A percentile compares a stretch with the other conserved stretches of the same genome.
Evolutionary conservation across 2,329 filamentous ascomycete genomes (phyloP).

Genomic region (Colletotrichum sp.): DNA sequence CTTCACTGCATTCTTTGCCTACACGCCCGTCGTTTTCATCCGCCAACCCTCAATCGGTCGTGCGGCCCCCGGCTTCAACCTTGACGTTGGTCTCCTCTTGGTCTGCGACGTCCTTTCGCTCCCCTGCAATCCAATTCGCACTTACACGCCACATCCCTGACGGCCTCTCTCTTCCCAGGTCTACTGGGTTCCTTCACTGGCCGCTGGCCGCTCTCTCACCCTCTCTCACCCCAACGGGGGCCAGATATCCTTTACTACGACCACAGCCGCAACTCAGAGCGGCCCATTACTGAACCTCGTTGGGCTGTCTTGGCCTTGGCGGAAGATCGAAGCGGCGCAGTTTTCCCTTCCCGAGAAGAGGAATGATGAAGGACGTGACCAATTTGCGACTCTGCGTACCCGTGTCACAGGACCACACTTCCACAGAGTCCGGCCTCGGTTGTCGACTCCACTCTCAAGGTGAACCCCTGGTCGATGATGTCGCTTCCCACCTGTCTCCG

Average conservation of each 20-base stretch:
- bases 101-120: not conserved
- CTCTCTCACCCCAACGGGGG: not conserved
- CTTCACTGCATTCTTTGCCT: not conserved
- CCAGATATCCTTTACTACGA: not conserved
- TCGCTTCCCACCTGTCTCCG: conserved; percentile 1
- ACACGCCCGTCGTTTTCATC: not conserved
- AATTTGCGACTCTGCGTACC: not conserved
- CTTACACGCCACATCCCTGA: not conserved
- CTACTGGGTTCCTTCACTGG: not conserved
- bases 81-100: not conserved
- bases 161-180: not conserved
- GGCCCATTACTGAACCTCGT: not conserved
- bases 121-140: not conserved
- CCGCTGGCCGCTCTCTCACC: not conserved
- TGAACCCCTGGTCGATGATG: conserved; percentile 16
- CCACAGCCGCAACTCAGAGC: not conserved
- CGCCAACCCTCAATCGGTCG: not conserved
- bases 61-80: not conserved
- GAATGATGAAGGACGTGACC: not conserved
- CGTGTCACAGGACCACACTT: not conserved
- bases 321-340: not conserved
- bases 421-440: not conserved
- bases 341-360: not conserved
- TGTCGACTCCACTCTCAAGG: conserved; percentile 10
- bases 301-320: conserved; percentile 13